Evolutionary conservation across 768 basidiomycete species (phyloP).

Genomic region (Hypholoma sublateritium): DNA sequence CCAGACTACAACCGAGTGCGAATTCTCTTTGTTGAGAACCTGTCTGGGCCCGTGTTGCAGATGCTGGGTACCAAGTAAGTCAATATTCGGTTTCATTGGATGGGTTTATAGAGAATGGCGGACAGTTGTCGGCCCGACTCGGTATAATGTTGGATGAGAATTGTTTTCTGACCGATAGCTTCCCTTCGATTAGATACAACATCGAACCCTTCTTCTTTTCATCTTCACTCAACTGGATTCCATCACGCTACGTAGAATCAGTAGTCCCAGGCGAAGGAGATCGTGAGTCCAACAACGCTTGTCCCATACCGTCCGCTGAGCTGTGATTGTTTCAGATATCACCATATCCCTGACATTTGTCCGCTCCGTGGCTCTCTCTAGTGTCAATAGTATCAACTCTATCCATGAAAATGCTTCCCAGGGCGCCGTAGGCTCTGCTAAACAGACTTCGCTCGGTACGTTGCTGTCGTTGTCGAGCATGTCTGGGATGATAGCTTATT

Average conservation of each 20-base stretch:
- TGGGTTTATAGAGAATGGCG: background rate
- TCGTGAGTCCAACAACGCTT: conserved; percentile 38
- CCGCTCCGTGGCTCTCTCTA: conserved; percentile 31
- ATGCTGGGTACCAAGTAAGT: conserved; percentile 60
- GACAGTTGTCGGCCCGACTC: no score
- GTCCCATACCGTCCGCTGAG: background rate
- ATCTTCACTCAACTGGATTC: conserved; percentile 67
- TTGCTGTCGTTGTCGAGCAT: no score
- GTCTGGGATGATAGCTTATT: background rate
- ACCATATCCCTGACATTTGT: conserved; percentile 58
- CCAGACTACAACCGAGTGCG: conserved; percentile 41
- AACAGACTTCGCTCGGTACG: no score
- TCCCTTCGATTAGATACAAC: conserved; percentile 40
- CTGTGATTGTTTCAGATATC: conserved; percentile 40
- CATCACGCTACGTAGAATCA: conserved; percentile 61
- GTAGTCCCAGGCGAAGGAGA: conserved; percentile 40
- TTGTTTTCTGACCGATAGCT: background rate
- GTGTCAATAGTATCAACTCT: background rate
- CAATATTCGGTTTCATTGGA: background rate
- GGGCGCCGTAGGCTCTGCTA: no score
- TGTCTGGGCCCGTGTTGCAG: conserved; percentile 53
- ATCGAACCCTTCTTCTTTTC: conserved; percentile 72
- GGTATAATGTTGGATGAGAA: no score
- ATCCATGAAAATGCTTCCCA: background rate
- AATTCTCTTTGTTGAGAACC: conserved; percentile 50